A percentile compares a stretch with the other conserved stretches of the same genome.
Evolutionary conservation across 2,329 filamentous ascomycete genomes (phyloP).

Genomic region (Meredithiella fracta): DNA sequence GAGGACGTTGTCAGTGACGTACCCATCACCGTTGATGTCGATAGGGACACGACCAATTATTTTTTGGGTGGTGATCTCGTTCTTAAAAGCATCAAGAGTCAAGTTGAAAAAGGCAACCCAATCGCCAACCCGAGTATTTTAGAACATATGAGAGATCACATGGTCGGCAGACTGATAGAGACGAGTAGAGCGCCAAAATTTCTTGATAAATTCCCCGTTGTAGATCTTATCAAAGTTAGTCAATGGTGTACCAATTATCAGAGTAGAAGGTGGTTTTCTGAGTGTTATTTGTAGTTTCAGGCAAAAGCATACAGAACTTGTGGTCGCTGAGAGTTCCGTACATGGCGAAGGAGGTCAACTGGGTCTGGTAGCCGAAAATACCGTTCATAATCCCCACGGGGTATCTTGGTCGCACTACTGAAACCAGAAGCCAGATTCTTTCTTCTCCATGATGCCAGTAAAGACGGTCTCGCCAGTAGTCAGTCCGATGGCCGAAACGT

Average conservation of each 20-base stretch:
- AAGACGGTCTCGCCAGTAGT: conserved; percentile 11
- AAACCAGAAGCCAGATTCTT: conserved; percentile 9
- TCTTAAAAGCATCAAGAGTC: conserved; percentile 3
- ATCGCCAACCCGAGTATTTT: conserved; percentile 13
- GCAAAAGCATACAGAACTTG: conserved; percentile 12
- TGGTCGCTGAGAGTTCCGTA: conserved; percentile 12
- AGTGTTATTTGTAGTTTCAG: conserved; percentile 14
- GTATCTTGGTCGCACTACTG: conserved; percentile 11
- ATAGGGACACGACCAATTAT: conserved; percentile 13
- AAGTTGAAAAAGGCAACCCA: conserved; percentile 13
- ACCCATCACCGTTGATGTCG: conserved; percentile 14
- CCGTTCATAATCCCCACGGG: conserved; percentile 7
- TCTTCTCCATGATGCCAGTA: conserved; percentile 15
- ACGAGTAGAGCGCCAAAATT: conserved; percentile 14
- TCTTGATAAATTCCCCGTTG: conserved; percentile 11
- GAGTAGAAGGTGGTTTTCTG: conserved; percentile 12
- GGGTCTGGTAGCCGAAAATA: background rate
- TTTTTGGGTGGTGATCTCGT: conserved; percentile 11
- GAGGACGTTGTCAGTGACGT: conserved; percentile 4
- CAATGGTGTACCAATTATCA: background rate
- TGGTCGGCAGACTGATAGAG: conserved; percentile 14
- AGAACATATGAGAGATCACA: conserved; percentile 14
- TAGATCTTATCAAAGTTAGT: conserved; percentile 11
- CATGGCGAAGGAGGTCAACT: conserved; percentile 12
- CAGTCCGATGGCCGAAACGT: conserved; percentile 14